phyloP scores from a whole-genome alignment of 768 basidiomycete genomes.

The Phylloporus arenicola region DNA sequence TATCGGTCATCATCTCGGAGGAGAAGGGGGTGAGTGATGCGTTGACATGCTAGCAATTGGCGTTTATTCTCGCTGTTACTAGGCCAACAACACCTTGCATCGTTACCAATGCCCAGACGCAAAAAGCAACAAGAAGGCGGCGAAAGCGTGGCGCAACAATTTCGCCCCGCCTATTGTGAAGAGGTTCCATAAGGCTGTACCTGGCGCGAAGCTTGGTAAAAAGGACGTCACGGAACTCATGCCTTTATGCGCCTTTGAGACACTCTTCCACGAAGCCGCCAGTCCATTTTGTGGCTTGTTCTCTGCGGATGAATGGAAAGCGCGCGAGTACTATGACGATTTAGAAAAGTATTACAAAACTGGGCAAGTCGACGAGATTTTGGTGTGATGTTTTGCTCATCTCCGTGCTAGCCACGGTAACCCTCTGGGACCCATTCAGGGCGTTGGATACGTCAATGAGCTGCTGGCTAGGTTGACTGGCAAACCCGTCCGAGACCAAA shows the following conservation, averaged over 20 bases:
- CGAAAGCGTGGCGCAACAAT: conserved; percentile 46
- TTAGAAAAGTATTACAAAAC: conserved; percentile 76
- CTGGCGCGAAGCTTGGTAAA: conserved; percentile 44
- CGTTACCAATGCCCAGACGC: conserved; percentile 48
- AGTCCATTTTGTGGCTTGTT: conserved; percentile 79
- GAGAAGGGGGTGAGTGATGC: conserved; percentile 38
- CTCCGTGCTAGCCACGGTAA: conserved; percentile 54
- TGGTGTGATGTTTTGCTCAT: not conserved
- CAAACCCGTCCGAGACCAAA: conserved; percentile 56
- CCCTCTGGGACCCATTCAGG: conserved; percentile 66
- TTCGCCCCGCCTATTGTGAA: conserved; percentile 53
- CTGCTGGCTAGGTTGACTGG: conserved; percentile 74
- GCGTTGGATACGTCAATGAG: conserved; percentile 86
- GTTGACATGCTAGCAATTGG: not conserved
- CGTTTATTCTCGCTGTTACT: not conserved
- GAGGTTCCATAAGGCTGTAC: conserved; percentile 36
- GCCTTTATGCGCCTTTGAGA: conserved; percentile 77
- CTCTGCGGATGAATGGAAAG: conserved; percentile 51
- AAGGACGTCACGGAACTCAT: conserved; percentile 57
- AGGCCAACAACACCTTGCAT: conserved; percentile 67
- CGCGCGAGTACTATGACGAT: conserved; percentile 67
- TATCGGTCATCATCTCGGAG: conserved; percentile 51
- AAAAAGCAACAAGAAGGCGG: conserved; percentile 40
- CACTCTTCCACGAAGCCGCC: conserved; percentile 41
- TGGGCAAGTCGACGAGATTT: conserved; percentile 41